Evolutionary conservation across 2,329 filamentous ascomycete genomes (phyloP).

Genomic region (Neopestalotiopsis sp.): DNA sequence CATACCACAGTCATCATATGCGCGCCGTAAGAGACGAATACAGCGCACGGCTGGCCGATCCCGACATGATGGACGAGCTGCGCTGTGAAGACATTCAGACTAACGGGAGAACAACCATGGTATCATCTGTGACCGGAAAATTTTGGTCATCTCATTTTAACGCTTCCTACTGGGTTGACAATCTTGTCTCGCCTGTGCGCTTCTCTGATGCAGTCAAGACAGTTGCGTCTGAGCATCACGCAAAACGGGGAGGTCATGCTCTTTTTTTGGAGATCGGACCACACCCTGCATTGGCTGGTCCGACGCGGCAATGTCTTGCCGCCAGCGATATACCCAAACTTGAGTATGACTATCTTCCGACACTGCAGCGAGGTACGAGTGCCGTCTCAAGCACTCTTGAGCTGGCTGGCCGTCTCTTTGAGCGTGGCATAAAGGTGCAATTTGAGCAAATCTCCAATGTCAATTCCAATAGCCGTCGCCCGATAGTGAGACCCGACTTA

Average conservation of each 20-base stretch:
- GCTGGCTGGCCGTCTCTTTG: not conserved
- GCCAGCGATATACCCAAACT: slow-evolving; percentile 31
- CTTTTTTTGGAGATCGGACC: slow-evolving; percentile 28
- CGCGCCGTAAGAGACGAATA: not conserved
- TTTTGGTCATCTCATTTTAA: slow-evolving; percentile 14
- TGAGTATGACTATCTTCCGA: not conserved
- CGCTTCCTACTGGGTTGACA: slow-evolving; percentile 42
- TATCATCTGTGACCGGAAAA: slow-evolving; percentile 3
- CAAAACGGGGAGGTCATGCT: not conserved
- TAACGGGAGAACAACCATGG: not conserved
- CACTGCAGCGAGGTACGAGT: not conserved
- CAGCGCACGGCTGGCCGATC: not conserved
- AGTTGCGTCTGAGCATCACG: too few relatives aligned
- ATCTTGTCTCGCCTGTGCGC: slow-evolving; percentile 39
- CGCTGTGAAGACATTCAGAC: not conserved
- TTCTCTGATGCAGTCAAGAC: slow-evolving; percentile 38
- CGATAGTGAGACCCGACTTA: slow-evolving; percentile 16
- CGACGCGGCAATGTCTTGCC: slow-evolving; percentile 18
- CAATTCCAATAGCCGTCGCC: not conserved
- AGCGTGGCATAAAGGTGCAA: not conserved
- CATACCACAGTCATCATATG: slow-evolving; percentile 41
- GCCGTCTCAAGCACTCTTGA: not conserved
- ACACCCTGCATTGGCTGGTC: slow-evolving; percentile 41
- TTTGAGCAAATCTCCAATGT: not conserved
- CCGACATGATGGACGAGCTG: not conserved